Base-by-base conservation (phyloP, 441 rosid genomes). In the Populus trichocarpa region DNA sequence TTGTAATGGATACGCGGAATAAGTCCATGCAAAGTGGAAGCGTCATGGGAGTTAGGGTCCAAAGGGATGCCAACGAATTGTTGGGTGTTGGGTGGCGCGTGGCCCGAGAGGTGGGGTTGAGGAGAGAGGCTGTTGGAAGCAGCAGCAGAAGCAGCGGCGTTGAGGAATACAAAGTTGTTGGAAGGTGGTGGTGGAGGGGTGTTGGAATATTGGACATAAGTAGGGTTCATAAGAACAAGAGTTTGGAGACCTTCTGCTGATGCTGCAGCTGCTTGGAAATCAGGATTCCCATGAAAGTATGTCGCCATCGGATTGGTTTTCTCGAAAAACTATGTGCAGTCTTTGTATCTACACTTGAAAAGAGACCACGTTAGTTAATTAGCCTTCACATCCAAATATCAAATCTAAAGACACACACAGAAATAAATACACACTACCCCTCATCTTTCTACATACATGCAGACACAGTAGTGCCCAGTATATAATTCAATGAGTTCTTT, bases 171-270 rank as follows among this genome's bases (percentile, higher is more conserved):
- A 50, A 77, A 53, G 78, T 70, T 35, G 81, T 65, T 79, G 28
- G 86, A 40, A 11, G 83, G 75, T 13, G 84, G 83, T 16, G 82
- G 82, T 9, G 84, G 79, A 59, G 82, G 81, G 50, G 83, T 75
- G 80, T 87, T 88, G 53, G 97, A 85, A 82, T 90, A 92, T 42
- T 90, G 98, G 82, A 90, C 94, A 79, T 96, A 96, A 32, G 90
- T 82, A 32, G 99, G 98, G 88, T 96, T 96, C 98, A 96, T 96
- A 76, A 96, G 93, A 25, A 93, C 87, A 63, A 96, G 95, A 81
- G 99, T 96, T 76, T 96, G 99, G 6, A 96, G 85, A 18, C 94
- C 98, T 78, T 92, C 97, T 9, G 82, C 72, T 8, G 76, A 64
- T 3, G 80, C 75, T 36, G 72, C 28, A 73, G 73, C 57, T 26